Base-by-base conservation (phyloP, 345 rosid species). In the Gossypium mustelinum region DNA sequence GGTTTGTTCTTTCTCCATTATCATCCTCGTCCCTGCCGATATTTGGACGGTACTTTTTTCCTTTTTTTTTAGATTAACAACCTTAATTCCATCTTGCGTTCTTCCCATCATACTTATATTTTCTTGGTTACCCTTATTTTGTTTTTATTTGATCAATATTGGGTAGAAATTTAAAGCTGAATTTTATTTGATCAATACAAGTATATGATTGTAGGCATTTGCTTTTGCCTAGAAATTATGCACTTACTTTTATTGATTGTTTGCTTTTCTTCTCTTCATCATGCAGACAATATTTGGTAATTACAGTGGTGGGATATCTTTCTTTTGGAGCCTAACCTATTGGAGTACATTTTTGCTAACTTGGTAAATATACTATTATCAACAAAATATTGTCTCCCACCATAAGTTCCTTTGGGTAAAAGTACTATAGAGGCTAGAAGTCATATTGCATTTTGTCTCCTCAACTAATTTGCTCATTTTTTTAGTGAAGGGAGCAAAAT, bases 341-440 rank as follows among this genome's bases (percentile, higher is more conserved):
- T 91, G 97, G 97, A 89, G 92, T 78, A 86, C 92, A 25, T 91
- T 91, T 79, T 80, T 89, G 75, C 92, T 91, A 45, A 89, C 97
- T 73, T 91, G 97, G 97, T 91, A 89, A 70, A 82, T 52, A 68
- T 16, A 9, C 43, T 14, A 24, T 9, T 7, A 47, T 45, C 39
- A n/a, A 29, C 41, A 58, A 56, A 59, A 20, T 22, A 2, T 18
- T 20, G 56, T 55, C 16, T 13, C n/a, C 65, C 48, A 18, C 14
- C 52, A 39, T 41, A 18, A 39, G 52, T 41, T 54, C 48, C 47
- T 27, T 71, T 43, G n/a, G 1, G 41, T 34, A 34, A 34, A 34
- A 5, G 41, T 34, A 34, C 41, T 34, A 34, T 5, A 34, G 7
- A 34, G 41, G 41, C 6, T 34, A 34, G 39, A 34, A 34, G 39